phyloP scores from a whole-genome alignment of 2,329 filamentous ascomycete species.

The Nannizziopsis arthrosporioides region DNA sequence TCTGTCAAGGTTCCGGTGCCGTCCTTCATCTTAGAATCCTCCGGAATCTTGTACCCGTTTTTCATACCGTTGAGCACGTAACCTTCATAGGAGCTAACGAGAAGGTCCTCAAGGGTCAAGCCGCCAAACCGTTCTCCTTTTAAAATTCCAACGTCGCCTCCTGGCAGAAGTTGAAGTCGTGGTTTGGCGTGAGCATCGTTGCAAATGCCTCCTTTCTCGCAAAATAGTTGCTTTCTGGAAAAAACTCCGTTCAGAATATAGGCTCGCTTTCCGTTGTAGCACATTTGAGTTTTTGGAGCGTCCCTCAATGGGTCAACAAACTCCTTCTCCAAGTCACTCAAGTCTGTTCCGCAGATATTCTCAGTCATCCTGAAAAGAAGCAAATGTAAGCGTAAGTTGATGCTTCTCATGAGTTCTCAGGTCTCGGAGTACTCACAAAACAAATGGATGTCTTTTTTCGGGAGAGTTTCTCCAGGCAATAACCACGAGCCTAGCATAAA shows the following conservation, averaged over 20 bases:
- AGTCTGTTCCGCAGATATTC: background rate
- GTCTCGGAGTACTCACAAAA: background rate
- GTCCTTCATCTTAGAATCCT: background rate
- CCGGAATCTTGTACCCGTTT: background rate
- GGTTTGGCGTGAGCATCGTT: background rate
- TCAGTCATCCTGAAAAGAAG: background rate
- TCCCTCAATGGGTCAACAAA: background rate
- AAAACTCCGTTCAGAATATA: background rate
- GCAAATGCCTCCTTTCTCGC: background rate
- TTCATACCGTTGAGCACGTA: background rate
- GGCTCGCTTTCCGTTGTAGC: constrained; percentile 2
- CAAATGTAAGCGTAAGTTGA: background rate
- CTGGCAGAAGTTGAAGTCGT: background rate
- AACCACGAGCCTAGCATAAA: background rate
- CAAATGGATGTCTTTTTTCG: background rate
- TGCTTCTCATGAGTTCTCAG: background rate
- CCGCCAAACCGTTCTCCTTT: background rate
- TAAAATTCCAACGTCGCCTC: background rate
- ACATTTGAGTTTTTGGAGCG: background rate
- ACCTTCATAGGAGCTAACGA: background rate
- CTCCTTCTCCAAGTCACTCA: background rate
- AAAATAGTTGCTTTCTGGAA: background rate
- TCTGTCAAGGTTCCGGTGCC: background rate
- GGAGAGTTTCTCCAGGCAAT: background rate
- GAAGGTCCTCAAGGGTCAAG: background rate